A percentile compares a stretch with the other conserved stretches of the same genome.
These are phyloP conservation scores for Zymoseptoria pseudotritici DNA, from an alignment of 2,329 filamentous ascomycete species.

Conservation along the genomic window DNA sequence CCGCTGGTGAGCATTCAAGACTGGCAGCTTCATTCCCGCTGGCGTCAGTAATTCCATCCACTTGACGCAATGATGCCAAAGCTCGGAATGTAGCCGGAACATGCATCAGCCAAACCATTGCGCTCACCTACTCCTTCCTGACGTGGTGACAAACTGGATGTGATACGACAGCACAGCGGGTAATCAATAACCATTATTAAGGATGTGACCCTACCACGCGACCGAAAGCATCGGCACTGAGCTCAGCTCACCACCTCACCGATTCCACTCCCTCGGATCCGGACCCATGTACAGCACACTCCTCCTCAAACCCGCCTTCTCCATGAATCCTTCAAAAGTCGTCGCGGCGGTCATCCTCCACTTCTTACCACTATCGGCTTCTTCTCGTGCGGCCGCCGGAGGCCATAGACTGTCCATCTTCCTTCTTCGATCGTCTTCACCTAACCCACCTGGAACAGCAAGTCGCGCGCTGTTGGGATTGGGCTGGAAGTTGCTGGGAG, in stretches of 20 bases:
- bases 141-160: too few species aligned
- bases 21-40: too few species aligned
- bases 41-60: too few species aligned
- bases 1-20: too few species aligned
- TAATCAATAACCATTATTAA: too few species aligned
- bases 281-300: conserved; percentile 14
- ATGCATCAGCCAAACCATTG: too few species aligned
- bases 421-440: not conserved
- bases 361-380: not conserved
- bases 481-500: conserved; percentile 11
- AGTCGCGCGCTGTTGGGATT: not conserved
- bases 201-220: too few species aligned
- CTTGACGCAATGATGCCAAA: too few species aligned
- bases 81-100: too few species aligned
- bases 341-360: conserved; percentile 19
- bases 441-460: not conserved
- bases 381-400: conserved; percentile 5
- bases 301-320: conserved; percentile 34
- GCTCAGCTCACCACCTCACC: not conserved
- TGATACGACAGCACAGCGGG: too few species aligned
- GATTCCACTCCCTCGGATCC: conserved; percentile 18
- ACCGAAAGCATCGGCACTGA: not conserved
- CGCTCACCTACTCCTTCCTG: too few species aligned
- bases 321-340: conserved; percentile 38
- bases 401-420: conserved; percentile 1